Evolutionary conservation across 192 early-diverging fungal genomes (phyloP).

Genomic region (Diversispora eburnea): DNA sequence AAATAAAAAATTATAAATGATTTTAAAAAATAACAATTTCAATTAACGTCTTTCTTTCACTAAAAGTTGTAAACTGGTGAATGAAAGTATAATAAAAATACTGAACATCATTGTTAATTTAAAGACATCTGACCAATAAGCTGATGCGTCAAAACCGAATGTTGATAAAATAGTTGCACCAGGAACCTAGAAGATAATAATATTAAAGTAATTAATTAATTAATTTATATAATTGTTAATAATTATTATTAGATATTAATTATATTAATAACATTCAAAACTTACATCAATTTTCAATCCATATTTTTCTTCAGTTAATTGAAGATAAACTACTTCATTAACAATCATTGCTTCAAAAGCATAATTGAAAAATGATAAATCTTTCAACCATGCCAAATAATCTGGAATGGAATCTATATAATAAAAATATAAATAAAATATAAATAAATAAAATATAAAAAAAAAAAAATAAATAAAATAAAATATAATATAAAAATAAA

Average conservation of each 20-base stretch:
- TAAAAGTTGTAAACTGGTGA: slow-evolving; percentile 72
- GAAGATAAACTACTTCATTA: slow-evolving; percentile 82
- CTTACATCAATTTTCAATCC: slow-evolving; percentile 77
- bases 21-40: not conserved
- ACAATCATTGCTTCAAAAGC: slow-evolving; percentile 87
- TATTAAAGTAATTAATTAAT: not conserved
- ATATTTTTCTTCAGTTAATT: slow-evolving; percentile 73
- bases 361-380: slow-evolving; percentile 84
- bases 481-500: no score
- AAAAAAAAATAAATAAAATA: no score
- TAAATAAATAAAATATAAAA: no score
- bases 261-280: not conserved
- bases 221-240: slow-evolving; percentile 1
- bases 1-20: no score
- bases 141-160: slow-evolving; percentile 81
- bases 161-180: slow-evolving; percentile 80
- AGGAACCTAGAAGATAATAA: slow-evolving; percentile 54
- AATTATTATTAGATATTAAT: slow-evolving; percentile 5
- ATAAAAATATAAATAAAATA: no score
- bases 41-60: slow-evolving; percentile 78
- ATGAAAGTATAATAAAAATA: slow-evolving; percentile 62
- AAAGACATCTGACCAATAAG: slow-evolving; percentile 78
- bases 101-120: slow-evolving; percentile 56
- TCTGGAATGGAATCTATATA: slow-evolving; percentile 69
- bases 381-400: slow-evolving; percentile 60